A percentile compares a stretch with the other conserved stretches of the same genome.
Conservation (phyloP, 306 rosid species). For the Cucumis hystrix region DNA sequence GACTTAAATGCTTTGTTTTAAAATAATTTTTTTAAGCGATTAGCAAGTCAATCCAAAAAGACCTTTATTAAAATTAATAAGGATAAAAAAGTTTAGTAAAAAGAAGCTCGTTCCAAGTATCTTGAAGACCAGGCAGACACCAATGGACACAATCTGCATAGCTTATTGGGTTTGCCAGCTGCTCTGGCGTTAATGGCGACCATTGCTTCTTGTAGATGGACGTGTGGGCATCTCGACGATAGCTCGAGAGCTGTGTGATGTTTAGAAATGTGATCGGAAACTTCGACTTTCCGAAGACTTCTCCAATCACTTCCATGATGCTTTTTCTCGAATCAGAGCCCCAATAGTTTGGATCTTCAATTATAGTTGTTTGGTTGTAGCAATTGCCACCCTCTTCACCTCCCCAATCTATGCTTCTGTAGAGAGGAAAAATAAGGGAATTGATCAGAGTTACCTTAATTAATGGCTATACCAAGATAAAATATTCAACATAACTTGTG, state of each 20-base stretch:
- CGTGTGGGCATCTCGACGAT: slow-evolving; percentile 85
- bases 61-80: slow-evolving; percentile 11
- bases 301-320: slow-evolving; percentile 68
- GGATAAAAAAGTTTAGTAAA: slow-evolving; percentile 74
- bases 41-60: too few relatives aligned
- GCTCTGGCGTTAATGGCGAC: slow-evolving; percentile 62
- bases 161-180: slow-evolving; percentile 68
- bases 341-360: slow-evolving; percentile 59
- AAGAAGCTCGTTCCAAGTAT: slow-evolving; percentile 96
- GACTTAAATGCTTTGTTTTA: too few relatives aligned
- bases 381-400: slow-evolving; percentile 54
- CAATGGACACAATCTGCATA: slow-evolving; percentile 94
- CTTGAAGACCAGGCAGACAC: slow-evolving; percentile 98
- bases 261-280: slow-evolving; percentile 71
- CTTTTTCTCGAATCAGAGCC: slow-evolving; percentile 66
- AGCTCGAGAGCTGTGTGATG: slow-evolving; percentile 74
- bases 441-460: neutral
- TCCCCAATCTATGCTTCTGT: slow-evolving; percentile 86
- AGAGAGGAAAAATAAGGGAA: neutral
- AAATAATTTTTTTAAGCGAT: too few relatives aligned
- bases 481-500: neutral
- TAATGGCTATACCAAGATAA: neutral
- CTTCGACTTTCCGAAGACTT: slow-evolving; percentile 48
- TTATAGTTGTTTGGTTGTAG: slow-evolving; percentile 67
- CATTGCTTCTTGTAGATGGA: slow-evolving; percentile 91